Base-by-base conservation (phyloP, 2,329 filamentous ascomycete species). In the Fusarium sp. region DNA sequence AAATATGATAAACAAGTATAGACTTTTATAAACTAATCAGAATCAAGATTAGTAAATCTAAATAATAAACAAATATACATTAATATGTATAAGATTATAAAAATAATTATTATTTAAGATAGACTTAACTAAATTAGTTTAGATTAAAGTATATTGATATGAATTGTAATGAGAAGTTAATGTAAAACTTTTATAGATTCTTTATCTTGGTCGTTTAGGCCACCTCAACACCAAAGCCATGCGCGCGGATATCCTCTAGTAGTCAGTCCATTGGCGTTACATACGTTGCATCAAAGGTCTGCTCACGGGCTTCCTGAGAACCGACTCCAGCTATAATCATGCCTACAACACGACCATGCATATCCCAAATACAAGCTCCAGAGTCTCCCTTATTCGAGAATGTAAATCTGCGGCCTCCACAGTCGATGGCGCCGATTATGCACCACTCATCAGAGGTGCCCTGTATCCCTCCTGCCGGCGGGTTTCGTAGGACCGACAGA, bases 191-290 rank as follows among this genome's bases (percentile, higher is more conserved):
- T n/a, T n/a, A n/a, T n/a, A n/a, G n/a, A n/a, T n/a, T n/a, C n/a
- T n/a, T n/a, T n/a, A n/a, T n/a, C n/a, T n/a, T n/a, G n/a, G n/a
- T n/a, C n/a, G n/a, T n/a, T n/a, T 20, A 39, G 9, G 37, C 37
- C 17, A 39, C 9, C 24, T 60, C 44, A 7, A 67, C 41, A 2
- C 67, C 22, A 15, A 39, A 58, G 1, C 60, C 66, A 13, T 45
- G 19, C 1, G 4, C 15, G 13, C 20, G 43, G 6, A 67, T 59
- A 33, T 65, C 59, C 0, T 58, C 20, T 4, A 69, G 45, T 0
- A 69, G 56, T 56, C 64, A 69, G 14, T 67, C 40, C 3, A 65
- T 60, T 0, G 60, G 53, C 1, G 66, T 62, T 1, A 37, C 59
- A 37, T 67, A 68, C 7, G 47, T 22, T 1, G 33, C 20, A 28